A percentile compares a stretch with the other conserved stretches of the same genome.
Evolutionary conservation across 805 yeast genomes (phyloP).

Genomic region (Sungouiozyma intestinalis): DNA sequence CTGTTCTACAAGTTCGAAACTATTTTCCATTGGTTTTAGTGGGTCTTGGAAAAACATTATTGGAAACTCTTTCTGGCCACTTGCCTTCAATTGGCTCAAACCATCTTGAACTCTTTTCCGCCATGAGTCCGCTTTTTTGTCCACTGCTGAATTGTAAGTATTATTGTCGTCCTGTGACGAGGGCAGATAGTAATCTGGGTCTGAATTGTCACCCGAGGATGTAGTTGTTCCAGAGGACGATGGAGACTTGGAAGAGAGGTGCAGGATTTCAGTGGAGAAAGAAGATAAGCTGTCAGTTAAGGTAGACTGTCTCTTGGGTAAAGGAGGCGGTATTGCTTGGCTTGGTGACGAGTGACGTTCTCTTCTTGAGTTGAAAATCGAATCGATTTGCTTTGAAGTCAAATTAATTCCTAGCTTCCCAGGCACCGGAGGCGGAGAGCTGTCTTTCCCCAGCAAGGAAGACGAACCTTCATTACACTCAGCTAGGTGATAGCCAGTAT

Average conservation of each 20-base stretch:
- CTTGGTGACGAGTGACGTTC: background rate
- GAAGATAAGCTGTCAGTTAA: background rate
- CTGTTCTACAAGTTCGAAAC: conserved; percentile 4
- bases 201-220: background rate
- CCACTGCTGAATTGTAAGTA: conserved; percentile 25
- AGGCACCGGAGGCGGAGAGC: conserved; percentile 14
- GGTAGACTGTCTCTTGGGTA: background rate
- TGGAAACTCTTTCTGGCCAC: conserved; percentile 12
- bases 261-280: background rate
- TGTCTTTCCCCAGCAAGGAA: background rate
- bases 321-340: background rate
- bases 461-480: background rate
- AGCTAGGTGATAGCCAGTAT: conserved; percentile 3
- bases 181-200: conserved; percentile 13
- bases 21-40: conserved; percentile 14
- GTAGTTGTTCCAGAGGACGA: background rate
- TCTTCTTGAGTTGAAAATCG: conserved; percentile 5
- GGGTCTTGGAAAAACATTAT: conserved; percentile 27
- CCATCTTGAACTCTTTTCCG: conserved; percentile 39
- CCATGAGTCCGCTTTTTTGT: conserved; percentile 49
- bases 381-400: conserved; percentile 9
- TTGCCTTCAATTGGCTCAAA: conserved; percentile 14
- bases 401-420: conserved; percentile 16
- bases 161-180: conserved; percentile 24
- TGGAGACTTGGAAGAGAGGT: background rate